Evolutionary conservation across 2,329 filamentous ascomycete species (phyloP), one percentile per base, ranked within the genome.

Genomic region (Rutstroemia sp.): DNA sequence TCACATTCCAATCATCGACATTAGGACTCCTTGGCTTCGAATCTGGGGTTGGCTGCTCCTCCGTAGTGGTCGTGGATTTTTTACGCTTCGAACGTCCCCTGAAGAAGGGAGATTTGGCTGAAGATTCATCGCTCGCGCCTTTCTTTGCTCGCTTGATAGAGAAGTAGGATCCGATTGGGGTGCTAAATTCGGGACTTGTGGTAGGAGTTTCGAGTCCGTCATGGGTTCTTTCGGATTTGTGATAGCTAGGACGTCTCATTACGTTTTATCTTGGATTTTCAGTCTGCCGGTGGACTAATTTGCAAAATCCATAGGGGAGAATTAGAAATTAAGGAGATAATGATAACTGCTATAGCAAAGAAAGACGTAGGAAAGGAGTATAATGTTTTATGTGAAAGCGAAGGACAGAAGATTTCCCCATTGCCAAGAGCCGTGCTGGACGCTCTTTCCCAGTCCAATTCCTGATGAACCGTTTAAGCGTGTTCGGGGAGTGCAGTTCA

Each of bases 1-100:
- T 55, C 4, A 34, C 49, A 19, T 55, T 55, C 53, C 53, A 55
- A 18, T 55, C 53, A 50, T 55, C 46, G 1, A 55, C 53, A 25
- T 51, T 41, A 37, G 49, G 47, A 16, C 21, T 54, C 27, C 5
- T 2, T 10, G 30, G 21, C 44, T 49, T 49, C 12, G 37, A 5
- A 4, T 55, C 38, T 19, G 37, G 49, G 21, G 6, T 3, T 4
- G 38, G 27, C 37, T 50, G 49, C 10, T 25, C 4, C 6, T 25
- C 18, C 9, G 18, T 18, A 6, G 25, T 34, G 12, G 12, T 45
- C 42, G 42, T 45, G 2, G n/a, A 23, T 19, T 45, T 25, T n/a
- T 23, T 18, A 21, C 18, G 42, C n/a, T 42, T 42, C 6, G 6
- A 42, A 8, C 39, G n/a, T 19, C 16, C 16, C 3, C 16, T 41